Base-by-base conservation (phyloP, 805 yeast species). In the Schwanniomyces polymorphus region DNA sequence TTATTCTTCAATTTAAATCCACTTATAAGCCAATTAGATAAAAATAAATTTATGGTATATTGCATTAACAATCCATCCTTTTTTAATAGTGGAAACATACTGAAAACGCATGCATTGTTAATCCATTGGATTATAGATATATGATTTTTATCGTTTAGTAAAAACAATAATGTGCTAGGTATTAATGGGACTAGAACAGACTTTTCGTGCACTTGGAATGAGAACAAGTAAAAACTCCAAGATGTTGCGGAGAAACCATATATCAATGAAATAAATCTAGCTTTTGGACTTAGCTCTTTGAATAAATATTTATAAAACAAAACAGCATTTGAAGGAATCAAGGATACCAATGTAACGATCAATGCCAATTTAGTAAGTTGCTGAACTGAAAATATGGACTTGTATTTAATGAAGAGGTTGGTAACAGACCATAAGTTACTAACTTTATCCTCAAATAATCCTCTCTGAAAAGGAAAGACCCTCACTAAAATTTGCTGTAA, bases 381-480 rank as follows among this genome's bases (percentile, higher is more conserved):
- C 11, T 72, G 67, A 14, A 75, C 73, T 2, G 81, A 62, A 58
- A 87, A 85, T 0, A 75, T 42, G 4, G 67, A 57, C 53, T 80
- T 82, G 59, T 89, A 85, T 63, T 92, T 92, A 61, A 91, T 64
- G 9, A 90, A 52, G 0, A 86, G 73, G 63, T 94, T 94, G 1
- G 91, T 73, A n/a, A 96, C 85, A 65, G 98, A 91, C 99, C 99
- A 94, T 59, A 94, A 86, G 61, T 91, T 94, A 34, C 97, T 97
- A 12, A 94, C 98, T 63, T 94, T 94, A 62, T 94, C 98, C 64
- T 94, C 99, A 76, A 95, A 94, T 7, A 94, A 76, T 0, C 99
- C 99, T 61, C 98, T 79, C 39, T 84, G 80, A 55, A 94, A 92
- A 1, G 99, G 99, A 64, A 94, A 94, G 27, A 92, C 85, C 52